Evolutionary conservation across 306 rosid species (phyloP).

Genomic region (Inga leiocalycina): DNA sequence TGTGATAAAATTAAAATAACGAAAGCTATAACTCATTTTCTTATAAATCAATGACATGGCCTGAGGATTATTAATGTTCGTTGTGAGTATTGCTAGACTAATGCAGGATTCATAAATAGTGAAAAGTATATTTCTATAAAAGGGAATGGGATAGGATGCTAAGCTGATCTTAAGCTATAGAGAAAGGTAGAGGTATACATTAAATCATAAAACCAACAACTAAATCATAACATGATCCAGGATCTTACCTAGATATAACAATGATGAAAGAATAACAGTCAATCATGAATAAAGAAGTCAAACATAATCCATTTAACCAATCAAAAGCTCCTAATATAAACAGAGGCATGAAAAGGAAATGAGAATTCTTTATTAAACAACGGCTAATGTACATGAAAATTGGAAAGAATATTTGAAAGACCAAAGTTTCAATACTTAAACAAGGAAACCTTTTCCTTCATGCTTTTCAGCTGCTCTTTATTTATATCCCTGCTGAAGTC

Average conservation of each 20-base stretch:
- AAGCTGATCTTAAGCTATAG: not conserved
- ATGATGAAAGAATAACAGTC: not conserved
- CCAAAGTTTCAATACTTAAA: not conserved
- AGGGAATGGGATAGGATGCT: not conserved
- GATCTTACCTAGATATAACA: not conserved
- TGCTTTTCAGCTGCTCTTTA: not conserved
- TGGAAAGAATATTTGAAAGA: not conserved
- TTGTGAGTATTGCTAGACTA: not conserved
- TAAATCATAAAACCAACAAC: not conserved
- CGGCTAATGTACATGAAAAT: not conserved
- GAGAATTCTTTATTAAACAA: not conserved
- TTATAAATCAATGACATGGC: not conserved
- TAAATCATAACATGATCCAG: not conserved
- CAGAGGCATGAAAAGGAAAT: not conserved
- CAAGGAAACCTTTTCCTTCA: constrained; percentile 3
- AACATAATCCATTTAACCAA: not conserved
- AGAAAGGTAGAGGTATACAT: not conserved
- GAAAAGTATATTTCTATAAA: not conserved
- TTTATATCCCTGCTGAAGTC: not conserved
- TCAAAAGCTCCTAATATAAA: not conserved
- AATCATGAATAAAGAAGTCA: not conserved
- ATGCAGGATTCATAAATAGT: not conserved
- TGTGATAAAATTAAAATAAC: not conserved
- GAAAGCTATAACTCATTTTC: not conserved
- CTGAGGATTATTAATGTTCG: not conserved